A percentile compares a stretch with the other conserved stretches of the same genome.
phyloP scores from a whole-genome alignment of 768 basidiomycete genomes.

The Mycena vulgaris region DNA sequence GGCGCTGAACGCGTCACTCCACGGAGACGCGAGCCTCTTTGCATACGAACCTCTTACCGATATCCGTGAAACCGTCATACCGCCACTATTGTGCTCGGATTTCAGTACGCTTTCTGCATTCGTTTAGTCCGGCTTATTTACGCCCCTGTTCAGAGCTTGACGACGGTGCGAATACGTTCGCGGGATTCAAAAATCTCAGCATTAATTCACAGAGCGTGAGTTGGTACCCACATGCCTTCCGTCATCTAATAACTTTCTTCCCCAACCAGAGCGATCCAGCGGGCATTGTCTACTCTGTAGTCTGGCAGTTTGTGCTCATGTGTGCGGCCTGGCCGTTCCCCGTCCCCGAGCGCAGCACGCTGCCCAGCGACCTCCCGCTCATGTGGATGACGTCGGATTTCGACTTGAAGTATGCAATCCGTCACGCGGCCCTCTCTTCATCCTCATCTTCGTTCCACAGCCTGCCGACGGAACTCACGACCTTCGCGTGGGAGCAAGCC shows the following conservation, averaged over 20 bases:
- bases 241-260: background rate
- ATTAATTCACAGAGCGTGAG: conserved; percentile 12
- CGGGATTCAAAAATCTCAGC: background rate
- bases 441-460: background rate
- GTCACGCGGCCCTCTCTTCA: background rate
- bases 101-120: background rate
- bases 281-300: conserved; percentile 17
- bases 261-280: conserved; percentile 11
- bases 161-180: background rate
- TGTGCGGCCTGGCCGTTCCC: conserved; percentile 18
- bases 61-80: conserved; percentile 9
- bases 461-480: conserved; percentile 33
- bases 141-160: background rate
- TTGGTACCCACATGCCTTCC: background rate
- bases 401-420: conserved; percentile 19
- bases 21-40: conserved; percentile 24
- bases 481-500: conserved; percentile 32
- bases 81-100: conserved; percentile 29
- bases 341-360: background rate
- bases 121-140: background rate
- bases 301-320: conserved; percentile 9
- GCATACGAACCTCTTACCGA: conserved; percentile 5
- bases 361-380: conserved; percentile 6
- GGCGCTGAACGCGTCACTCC: conserved; percentile 13
- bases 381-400: conserved; percentile 31